Evolutionary conservation across 306 rosid genomes (phyloP), one percentile per base, ranked within the genome.

Genomic region (Amphicarpaea edgeworthii): DNA sequence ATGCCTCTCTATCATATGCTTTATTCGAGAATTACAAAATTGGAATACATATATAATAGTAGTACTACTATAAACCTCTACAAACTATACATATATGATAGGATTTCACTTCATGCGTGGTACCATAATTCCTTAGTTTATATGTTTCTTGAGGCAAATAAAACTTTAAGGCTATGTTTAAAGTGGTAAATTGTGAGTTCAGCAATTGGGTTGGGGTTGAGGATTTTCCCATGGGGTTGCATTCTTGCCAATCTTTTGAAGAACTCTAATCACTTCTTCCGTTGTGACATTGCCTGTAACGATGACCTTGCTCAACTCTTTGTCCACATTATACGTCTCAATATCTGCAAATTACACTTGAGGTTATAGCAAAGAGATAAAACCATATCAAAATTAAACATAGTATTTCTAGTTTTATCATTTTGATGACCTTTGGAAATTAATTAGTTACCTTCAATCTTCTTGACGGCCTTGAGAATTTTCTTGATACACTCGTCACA

Each of bases 401-500:
- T 40, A 19, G 15, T 8, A n/a, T 19, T 42, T 7, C 46, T 16
- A 14, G 14, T 8, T 37, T 40, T 40, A 10, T 12, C 40, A 68
- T 26, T 26, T n/a, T n/a, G n/a, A 7, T 67, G 51, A 59, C 20
- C 17, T 46, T 55, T 4, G 37, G 47, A 34, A 60, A 47, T 62
- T 34, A 53, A 15, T 63, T 3, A 26, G 7, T 26, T 81, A 88
- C 97, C 97, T 88, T 91, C 84, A 16, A 90, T 83, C 77, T 94
- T 91, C 90, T 91, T 94, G 87, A 88, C 86, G 81, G 90, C 91
- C 84, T 90, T 90, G 70, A 88, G 84, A 78, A 94, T 91, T 83
- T 91, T 91, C 91, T 88, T 91, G 80, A 92, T 91, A 73, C 98
- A 94, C 20, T 94, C 92, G 4, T 86, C 91, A 30, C 98, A 90